These are phyloP conservation scores for Glomus cerebriforme DNA, from an alignment of 192 early-diverging fungal genomes.

Conservation along the genomic window DNA sequence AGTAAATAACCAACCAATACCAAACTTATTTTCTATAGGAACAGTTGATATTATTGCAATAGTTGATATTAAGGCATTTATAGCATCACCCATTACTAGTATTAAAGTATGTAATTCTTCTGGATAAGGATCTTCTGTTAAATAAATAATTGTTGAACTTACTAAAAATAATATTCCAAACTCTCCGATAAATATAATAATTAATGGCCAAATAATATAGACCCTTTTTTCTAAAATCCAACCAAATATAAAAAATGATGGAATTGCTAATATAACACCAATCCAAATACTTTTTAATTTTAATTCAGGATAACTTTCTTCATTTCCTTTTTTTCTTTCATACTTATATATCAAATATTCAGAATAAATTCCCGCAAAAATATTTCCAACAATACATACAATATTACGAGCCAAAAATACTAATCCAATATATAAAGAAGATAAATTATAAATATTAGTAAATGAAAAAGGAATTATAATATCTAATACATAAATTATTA, in stretches of 20 bases:
- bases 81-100: slow-evolving; percentile 3
- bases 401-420: slow-evolving; percentile 41
- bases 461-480: background rate
- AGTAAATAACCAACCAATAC: slow-evolving; percentile 23
- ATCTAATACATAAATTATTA: background rate
- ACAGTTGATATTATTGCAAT: slow-evolving; percentile 4
- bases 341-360: slow-evolving; percentile 39
- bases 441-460: background rate
- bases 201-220: slow-evolving; percentile 25
- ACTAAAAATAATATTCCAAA: background rate
- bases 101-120: background rate
- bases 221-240: slow-evolving; percentile 36
- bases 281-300: slow-evolving; percentile 38
- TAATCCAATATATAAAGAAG: background rate
- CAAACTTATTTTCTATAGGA: background rate
- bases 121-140: background rate
- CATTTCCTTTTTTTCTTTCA: slow-evolving; percentile 10
- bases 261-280: slow-evolving; percentile 34
- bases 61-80: slow-evolving; percentile 9
- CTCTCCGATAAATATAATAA: slow-evolving; percentile 34
- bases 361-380: slow-evolving; percentile 40
- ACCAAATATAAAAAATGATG: slow-evolving; percentile 38
- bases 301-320: slow-evolving; percentile 38
- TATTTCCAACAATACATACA: slow-evolving; percentile 42
- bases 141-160: background rate